Evolutionary conservation across 805 yeast species (phyloP).

Genomic region (Dipodascopsis uninucleata): DNA sequence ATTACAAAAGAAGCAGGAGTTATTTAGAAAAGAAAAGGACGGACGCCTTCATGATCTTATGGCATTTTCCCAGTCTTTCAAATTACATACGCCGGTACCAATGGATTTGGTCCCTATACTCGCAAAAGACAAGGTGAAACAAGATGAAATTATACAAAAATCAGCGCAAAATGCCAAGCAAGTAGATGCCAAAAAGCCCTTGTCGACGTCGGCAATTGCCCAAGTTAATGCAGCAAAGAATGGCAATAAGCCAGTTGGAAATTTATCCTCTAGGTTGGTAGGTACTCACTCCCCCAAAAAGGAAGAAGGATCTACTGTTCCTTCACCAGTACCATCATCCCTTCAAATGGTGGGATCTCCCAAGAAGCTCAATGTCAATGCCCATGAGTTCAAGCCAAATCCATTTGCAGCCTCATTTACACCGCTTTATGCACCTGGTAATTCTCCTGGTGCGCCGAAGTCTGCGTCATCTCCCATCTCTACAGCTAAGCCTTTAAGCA

Average conservation of each 20-base stretch:
- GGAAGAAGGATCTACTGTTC: conserved; percentile 10
- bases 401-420: conserved; percentile 66
- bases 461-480: conserved; percentile 8
- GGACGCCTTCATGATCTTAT: conserved; percentile 46
- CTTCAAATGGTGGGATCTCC: conserved; percentile 30
- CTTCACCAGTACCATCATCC: conserved; percentile 27
- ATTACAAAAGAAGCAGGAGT: conserved; percentile 32
- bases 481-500: conserved; percentile 7
- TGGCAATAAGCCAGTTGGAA: conserved; percentile 10
- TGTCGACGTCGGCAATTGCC: conserved; percentile 25
- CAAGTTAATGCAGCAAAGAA: conserved; percentile 15
- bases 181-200: conserved; percentile 16
- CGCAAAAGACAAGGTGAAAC: conserved; percentile 63
- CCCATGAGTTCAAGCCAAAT: conserved; percentile 64
- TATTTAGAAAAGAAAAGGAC: conserved; percentile 33
- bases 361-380: conserved; percentile 54
- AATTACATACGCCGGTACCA: conserved; percentile 55
- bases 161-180: conserved; percentile 24
- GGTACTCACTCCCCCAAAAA: conserved; percentile 14
- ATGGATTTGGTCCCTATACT: conserved; percentile 65
- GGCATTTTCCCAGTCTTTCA: conserved; percentile 77
- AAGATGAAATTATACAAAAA: conserved; percentile 51
- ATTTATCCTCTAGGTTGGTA: conserved; percentile 11
- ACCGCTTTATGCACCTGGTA: conserved; percentile 39
- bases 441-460: conserved; percentile 2